phyloP scores from a whole-genome alignment of 2,329 filamentous ascomycete genomes.

The Aspergillus ruber region DNA sequence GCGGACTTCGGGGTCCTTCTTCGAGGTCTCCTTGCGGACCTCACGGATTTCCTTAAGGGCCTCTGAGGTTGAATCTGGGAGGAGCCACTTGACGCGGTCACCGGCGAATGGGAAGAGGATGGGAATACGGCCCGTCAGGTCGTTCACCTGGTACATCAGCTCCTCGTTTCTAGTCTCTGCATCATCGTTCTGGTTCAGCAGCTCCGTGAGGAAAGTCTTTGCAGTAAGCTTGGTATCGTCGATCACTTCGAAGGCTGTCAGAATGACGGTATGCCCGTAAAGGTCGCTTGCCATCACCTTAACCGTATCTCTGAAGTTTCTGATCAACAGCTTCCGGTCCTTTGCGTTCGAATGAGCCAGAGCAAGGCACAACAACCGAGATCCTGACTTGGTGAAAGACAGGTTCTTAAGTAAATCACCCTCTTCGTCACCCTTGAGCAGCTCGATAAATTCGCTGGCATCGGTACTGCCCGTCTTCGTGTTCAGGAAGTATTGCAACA shows the following conservation, averaged over 20 bases:
- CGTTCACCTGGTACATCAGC: conserved; percentile 36
- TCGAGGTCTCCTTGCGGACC: conserved; percentile 77
- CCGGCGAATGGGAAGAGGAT: conserved; percentile 75
- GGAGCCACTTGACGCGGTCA: conserved; percentile 55
- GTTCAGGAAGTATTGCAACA: conserved; percentile 92
- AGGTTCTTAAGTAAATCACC: conserved; percentile 91
- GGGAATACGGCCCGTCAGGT: conserved; percentile 51
- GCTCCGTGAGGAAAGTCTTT: conserved; percentile 80
- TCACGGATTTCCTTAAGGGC: conserved; percentile 70
- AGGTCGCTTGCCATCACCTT: conserved; percentile 76
- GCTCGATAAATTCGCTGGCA: conserved; percentile 77
- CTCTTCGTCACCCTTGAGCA: conserved; percentile 84
- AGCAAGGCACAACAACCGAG: conserved; percentile 71
- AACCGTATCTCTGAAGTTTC: conserved; percentile 83
- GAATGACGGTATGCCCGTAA: conserved; percentile 71
- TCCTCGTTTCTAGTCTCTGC: conserved; percentile 37
- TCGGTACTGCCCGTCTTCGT: conserved; percentile 71
- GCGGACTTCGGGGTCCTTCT: conserved; percentile 76
- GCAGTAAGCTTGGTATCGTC: conserved; percentile 87
- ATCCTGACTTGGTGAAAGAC: conserved; percentile 87
- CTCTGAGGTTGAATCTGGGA: conserved; percentile 59
- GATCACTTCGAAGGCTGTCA: conserved; percentile 82
- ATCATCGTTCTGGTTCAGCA: conserved; percentile 61
- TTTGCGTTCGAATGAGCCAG: conserved; percentile 84
- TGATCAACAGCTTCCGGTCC: conserved; percentile 82